Conservation (phyloP, 2,329 filamentous ascomycete genomes). For the Pestalotiopsis sp. region DNA sequence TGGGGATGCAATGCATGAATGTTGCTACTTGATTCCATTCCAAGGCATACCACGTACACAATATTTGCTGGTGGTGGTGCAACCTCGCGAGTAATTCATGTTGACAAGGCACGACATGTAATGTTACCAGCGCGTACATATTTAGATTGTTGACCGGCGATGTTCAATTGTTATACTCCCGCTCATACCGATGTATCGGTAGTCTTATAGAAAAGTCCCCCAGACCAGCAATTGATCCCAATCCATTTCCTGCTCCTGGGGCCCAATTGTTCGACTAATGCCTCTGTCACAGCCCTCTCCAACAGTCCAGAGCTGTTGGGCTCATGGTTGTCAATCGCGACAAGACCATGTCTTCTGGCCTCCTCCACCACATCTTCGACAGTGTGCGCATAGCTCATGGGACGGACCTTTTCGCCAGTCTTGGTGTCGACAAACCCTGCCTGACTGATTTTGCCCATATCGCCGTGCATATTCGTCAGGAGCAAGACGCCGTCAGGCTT, state of each 20-base stretch:
- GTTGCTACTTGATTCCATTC: too few relatives aligned
- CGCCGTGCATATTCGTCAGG: slow-evolving; percentile 70
- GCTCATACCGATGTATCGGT: too few relatives aligned
- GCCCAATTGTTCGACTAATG: slow-evolving; percentile 62
- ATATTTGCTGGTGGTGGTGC: too few relatives aligned
- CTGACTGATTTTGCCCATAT: slow-evolving; percentile 63
- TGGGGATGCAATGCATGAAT: too few relatives aligned
- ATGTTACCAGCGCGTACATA: too few relatives aligned
- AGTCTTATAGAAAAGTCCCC: slow-evolving; percentile 40
- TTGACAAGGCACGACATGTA: too few relatives aligned
- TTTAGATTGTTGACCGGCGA: too few relatives aligned
- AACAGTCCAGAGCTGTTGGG: slow-evolving; percentile 25
- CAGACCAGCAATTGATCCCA: slow-evolving; percentile 57
- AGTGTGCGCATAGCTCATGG: slow-evolving; percentile 60
- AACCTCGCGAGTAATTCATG: too few relatives aligned
- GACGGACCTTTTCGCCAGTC: slow-evolving; percentile 59
- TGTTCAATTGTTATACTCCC: too few relatives aligned
- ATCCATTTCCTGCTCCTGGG: slow-evolving; percentile 67
- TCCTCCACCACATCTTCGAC: slow-evolving; percentile 53
- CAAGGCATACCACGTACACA: too few relatives aligned
- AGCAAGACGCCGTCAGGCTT: slow-evolving; percentile 53
- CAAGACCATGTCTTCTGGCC: slow-evolving; percentile 48
- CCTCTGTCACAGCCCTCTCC: slow-evolving; percentile 51
- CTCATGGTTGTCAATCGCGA: slow-evolving; percentile 40
- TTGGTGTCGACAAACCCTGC: slow-evolving; percentile 62